Evolutionary conservation across 805 yeast genomes (phyloP).

Genomic region (Starmerella powellii): DNA sequence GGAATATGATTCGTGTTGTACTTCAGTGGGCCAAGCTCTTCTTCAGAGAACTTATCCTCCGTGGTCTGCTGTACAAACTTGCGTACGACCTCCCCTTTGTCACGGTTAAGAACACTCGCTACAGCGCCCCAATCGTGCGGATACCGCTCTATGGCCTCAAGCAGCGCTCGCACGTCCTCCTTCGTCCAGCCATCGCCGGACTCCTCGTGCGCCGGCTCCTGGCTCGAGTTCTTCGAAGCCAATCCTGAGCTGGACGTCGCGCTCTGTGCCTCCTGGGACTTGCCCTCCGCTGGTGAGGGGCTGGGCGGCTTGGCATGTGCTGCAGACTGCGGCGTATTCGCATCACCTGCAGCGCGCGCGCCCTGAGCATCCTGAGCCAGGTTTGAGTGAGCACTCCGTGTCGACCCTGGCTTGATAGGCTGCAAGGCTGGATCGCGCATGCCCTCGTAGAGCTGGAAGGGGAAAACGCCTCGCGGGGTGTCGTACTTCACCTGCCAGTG

Average conservation of each 20-base stretch:
- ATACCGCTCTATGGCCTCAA: conserved; percentile 49
- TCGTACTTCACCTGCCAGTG: conserved; percentile 68
- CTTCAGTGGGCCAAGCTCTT: conserved; percentile 59
- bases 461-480: conserved; percentile 85
- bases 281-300: too few relatives aligned
- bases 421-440: conserved; percentile 36
- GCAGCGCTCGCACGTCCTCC: conserved; percentile 46
- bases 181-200: conserved; percentile 45
- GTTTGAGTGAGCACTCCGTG: too few relatives aligned
- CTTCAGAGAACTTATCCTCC: conserved; percentile 57
- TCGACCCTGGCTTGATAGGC: conserved; percentile 7
- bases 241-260: too few relatives aligned
- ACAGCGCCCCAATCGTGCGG: conserved; percentile 73
- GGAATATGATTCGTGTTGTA: conserved; percentile 71
- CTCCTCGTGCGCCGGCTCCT: not conserved
- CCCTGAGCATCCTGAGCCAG: too few relatives aligned
- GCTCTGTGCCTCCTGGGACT: too few relatives aligned
- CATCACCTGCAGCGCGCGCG: too few relatives aligned
- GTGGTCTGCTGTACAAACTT: conserved; percentile 63
- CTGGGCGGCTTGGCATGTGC: too few relatives aligned
- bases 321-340: too few relatives aligned
- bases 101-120: conserved; percentile 47
- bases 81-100: conserved; percentile 65
- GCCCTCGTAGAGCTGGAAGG: conserved; percentile 71
- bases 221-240: too few relatives aligned